These are phyloP conservation scores for Tilletia walkeri DNA, from an alignment of 1,284 basidiomycete genomes.

Conservation along the genomic window DNA sequence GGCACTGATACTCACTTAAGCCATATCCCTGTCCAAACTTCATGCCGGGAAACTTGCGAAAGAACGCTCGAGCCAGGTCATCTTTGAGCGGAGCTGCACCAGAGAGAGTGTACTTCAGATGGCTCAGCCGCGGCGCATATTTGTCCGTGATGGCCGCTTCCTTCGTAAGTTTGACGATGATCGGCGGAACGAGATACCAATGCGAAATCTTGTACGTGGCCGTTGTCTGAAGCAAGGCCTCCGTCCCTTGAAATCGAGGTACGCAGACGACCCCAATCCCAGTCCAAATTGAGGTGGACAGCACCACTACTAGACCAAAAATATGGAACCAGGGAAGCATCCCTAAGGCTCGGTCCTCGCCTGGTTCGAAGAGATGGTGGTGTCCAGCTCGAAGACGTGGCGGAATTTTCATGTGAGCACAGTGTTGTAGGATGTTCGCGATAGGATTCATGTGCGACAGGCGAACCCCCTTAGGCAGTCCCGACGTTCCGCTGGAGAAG, in stretches of 20 bases:
- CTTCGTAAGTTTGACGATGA: slow-evolving; percentile 27
- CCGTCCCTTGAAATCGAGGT: slow-evolving; percentile 43
- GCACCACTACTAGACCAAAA: slow-evolving; percentile 23
- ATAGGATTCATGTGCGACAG: slow-evolving; percentile 2
- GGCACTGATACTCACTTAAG: slow-evolving; percentile 20
- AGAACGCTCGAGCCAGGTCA: slow-evolving; percentile 39
- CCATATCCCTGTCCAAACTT: slow-evolving; percentile 45
- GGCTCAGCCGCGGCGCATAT: slow-evolving; percentile 28
- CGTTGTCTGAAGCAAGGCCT: slow-evolving; percentile 40
- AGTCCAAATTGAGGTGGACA: slow-evolving; percentile 21
- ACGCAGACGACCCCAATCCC: slow-evolving; percentile 32
- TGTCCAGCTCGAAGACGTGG: not conserved
- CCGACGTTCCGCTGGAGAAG: slow-evolving; percentile 80
- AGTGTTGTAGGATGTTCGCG: slow-evolving; percentile 25
- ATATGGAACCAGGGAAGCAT: slow-evolving; percentile 43
- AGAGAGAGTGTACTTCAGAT: slow-evolving; percentile 37
- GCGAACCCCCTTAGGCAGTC: slow-evolving; percentile 68
- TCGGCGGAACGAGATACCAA: slow-evolving; percentile 30
- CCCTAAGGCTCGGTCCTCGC: slow-evolving; percentile 39
- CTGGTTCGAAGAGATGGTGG: slow-evolving; percentile 32
- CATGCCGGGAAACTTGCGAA: slow-evolving; percentile 31
- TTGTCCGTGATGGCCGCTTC: slow-evolving; percentile 16
- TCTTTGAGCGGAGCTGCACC: slow-evolving; percentile 46
- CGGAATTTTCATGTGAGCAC: slow-evolving; percentile 24
- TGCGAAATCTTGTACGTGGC: slow-evolving; percentile 28